Percentiles rank a stretch among this genome's conserved stretches.
Conservation (phyloP, 768 basidiomycete species). For the Lactarius pseudohatsudake region DNA sequence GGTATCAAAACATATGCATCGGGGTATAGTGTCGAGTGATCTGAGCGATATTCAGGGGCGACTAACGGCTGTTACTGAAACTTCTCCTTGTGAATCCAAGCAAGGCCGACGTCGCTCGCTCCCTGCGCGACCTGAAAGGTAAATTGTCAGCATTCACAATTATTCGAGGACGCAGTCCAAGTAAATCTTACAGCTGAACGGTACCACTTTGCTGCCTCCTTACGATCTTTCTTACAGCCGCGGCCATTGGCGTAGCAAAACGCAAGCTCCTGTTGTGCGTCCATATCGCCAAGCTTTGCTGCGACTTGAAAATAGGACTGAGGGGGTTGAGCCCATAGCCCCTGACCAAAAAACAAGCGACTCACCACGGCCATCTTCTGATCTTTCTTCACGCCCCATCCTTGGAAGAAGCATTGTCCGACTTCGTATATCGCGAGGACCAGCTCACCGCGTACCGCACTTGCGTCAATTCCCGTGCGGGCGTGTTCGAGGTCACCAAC, state of each 20-base stretch:
- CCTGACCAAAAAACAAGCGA: conserved; percentile 24
- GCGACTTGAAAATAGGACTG: conserved; percentile 85
- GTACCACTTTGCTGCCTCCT: conserved; percentile 88
- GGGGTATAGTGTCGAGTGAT: not conserved
- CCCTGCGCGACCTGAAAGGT: conserved; percentile 59
- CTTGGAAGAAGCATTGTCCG: conserved; percentile 89
- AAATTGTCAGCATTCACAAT: not conserved
- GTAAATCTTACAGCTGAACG: conserved; percentile 65
- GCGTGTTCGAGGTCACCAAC: conserved; percentile 72
- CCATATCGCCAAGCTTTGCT: conserved; percentile 79
- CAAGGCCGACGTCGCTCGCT: conserved; percentile 76
- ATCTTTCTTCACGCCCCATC: conserved; percentile 86
- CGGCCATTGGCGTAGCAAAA: conserved; percentile 86
- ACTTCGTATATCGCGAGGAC: conserved; percentile 91
- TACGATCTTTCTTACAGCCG: conserved; percentile 86
- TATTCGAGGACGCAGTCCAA: not conserved
- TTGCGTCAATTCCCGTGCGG: conserved; percentile 51
- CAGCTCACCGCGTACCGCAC: conserved; percentile 67
- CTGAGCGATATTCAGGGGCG: not conserved
- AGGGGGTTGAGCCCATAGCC: conserved; percentile 1
- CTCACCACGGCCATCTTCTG: conserved; percentile 86
- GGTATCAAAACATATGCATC: not conserved
- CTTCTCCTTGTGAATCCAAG: conserved; percentile 93
- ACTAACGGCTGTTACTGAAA: conserved; percentile 39
- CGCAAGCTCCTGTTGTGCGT: conserved; percentile 83